These are phyloP conservation scores for Phytopythium aichiense DNA, from an alignment of 352 stramenopile species.

Conservation along the genomic window DNA sequence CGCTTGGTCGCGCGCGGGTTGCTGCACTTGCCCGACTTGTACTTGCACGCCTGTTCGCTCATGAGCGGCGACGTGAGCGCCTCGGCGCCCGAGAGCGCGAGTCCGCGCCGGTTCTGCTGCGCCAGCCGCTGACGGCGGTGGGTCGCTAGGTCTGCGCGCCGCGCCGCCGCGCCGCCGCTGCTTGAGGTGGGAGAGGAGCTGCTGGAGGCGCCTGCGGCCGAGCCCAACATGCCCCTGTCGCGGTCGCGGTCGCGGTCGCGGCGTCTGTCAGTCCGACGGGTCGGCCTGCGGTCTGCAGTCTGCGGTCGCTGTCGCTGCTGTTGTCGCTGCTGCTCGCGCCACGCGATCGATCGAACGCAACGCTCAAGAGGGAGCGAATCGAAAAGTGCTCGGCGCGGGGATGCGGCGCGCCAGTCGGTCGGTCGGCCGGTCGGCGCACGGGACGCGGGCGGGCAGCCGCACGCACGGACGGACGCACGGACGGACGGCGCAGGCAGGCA, in stretches of 20 bases:
- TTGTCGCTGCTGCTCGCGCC: neutral
- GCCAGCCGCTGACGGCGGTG: slow-evolving; percentile 3
- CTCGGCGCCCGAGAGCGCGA: slow-evolving; percentile 25
- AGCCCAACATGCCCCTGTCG: neutral
- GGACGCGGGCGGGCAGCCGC: no score
- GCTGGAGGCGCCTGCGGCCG: neutral
- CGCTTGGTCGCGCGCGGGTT: slow-evolving; percentile 82
- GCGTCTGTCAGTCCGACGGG: neutral
- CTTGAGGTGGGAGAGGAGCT: no score
- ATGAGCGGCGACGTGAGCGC: slow-evolving; percentile 32
- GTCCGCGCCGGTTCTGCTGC: neutral
- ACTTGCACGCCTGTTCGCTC: slow-evolving; percentile 66
- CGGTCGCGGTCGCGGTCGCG: neutral
- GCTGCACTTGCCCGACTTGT: slow-evolving; percentile 84
- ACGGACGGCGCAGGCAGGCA: no score
- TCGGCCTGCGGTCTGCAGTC: neutral
- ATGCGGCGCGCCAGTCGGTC: neutral
- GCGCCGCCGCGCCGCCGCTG: neutral
- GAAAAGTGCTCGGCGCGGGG: slow-evolving; percentile 2
- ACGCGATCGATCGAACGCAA: neutral
- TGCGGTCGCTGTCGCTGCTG: neutral
- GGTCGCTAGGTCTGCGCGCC: neutral
- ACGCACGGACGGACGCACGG: no score
- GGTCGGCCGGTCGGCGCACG: neutral
- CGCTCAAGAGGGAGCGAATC: neutral